phyloP scores from a whole-genome alignment of 345 rosid genomes.

The Salix viminalis region DNA sequence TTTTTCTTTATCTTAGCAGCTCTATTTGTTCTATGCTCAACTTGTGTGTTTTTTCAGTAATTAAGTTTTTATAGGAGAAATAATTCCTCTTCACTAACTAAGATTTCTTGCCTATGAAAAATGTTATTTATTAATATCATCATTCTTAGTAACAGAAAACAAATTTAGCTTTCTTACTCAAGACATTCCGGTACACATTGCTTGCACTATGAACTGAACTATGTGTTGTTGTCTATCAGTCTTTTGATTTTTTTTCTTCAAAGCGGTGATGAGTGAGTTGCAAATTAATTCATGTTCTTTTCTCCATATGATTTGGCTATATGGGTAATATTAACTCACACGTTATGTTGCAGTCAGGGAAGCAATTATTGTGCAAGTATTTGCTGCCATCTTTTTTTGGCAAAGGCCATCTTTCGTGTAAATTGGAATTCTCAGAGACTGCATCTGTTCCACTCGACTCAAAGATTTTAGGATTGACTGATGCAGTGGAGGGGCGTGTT shows the following conservation, averaged over 20 bases:
- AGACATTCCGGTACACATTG: too few species aligned
- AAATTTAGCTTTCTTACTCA: background rate
- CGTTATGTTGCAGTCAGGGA: constrained; percentile 59
- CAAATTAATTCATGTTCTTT: background rate
- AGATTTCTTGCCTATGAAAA: too few species aligned
- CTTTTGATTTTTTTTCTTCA: background rate
- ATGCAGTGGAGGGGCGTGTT: constrained; percentile 77
- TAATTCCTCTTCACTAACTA: background rate
- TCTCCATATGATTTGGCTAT: background rate
- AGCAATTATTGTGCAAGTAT: constrained; percentile 84
- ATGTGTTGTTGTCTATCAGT: background rate
- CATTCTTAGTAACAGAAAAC: background rate
- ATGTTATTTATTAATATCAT: too few species aligned
- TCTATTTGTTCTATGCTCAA: background rate
- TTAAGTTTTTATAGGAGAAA: background rate
- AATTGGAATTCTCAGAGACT: constrained; percentile 46
- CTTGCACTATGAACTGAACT: background rate
- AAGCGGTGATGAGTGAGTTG: background rate
- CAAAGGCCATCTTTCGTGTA: constrained; percentile 36
- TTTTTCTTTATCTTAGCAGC: background rate
- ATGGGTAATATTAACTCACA: too few species aligned
- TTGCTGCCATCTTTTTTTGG: constrained; percentile 57
- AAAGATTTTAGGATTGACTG: constrained; percentile 72
- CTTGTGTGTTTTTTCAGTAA: background rate
- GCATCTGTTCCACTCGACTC: constrained; percentile 46